phyloP scores from a whole-genome alignment of 805 yeast species.

The Saccharomycopsis amapae region DNA sequence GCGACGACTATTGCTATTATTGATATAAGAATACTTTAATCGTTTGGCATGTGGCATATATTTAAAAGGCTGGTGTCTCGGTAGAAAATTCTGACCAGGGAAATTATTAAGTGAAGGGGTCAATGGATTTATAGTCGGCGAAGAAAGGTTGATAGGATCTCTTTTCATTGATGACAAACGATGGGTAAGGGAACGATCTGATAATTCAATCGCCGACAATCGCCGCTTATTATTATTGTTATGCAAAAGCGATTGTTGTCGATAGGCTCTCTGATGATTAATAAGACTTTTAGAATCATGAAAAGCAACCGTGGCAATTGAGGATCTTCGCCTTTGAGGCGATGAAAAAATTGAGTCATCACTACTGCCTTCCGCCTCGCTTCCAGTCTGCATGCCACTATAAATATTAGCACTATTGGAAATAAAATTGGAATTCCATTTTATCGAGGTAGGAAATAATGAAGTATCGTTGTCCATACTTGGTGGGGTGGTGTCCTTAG shows the following conservation, averaged over 20 bases:
- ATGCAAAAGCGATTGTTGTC: background rate
- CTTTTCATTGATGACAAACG: background rate
- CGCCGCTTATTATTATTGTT: conserved; percentile 15
- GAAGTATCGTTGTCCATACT: too few species aligned
- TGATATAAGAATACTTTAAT: conserved; percentile 28
- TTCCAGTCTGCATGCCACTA: too few species aligned
- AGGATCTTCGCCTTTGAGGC: conserved; percentile 9
- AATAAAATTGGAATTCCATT: conserved; percentile 18
- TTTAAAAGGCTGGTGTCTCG: conserved; percentile 30
- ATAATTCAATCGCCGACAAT: conserved; percentile 25
- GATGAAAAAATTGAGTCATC: conserved; percentile 1
- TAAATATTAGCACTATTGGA: too few species aligned
- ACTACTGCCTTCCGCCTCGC: too few species aligned
- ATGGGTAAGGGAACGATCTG: background rate
- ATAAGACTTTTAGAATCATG: too few species aligned
- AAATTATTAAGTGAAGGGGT: conserved; percentile 29
- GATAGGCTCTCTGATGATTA: background rate
- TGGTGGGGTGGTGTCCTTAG: background rate
- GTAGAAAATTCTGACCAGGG: conserved; percentile 10
- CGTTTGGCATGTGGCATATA: conserved; percentile 52
- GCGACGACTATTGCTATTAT: conserved; percentile 32
- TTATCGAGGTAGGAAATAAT: conserved; percentile 2
- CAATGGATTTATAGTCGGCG: conserved; percentile 38
- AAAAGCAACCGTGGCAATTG: conserved; percentile 13
- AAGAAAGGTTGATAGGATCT: conserved; percentile 21